Percentiles rank a stretch among this genome's conserved stretches.
phyloP scores from a whole-genome alignment of 345 rosid species.

The Salix koriyanagi region DNA sequence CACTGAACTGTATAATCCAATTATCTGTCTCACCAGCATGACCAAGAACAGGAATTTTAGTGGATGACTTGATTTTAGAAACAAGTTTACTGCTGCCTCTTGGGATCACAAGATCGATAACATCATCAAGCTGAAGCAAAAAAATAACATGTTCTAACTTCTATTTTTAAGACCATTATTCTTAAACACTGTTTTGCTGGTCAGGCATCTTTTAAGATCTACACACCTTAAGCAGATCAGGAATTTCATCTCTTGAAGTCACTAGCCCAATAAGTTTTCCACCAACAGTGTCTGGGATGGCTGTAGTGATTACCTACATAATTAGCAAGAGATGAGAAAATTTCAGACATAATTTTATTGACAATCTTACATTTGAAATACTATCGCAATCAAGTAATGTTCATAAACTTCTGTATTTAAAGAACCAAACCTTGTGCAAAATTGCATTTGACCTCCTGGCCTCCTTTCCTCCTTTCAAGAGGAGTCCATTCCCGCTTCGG shows the following conservation, averaged over 20 bases:
- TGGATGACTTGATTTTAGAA: conserved; percentile 78
- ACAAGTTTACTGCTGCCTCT: conserved; percentile 98
- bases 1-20: conserved; percentile 7
- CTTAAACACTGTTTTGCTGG: background rate
- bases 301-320: conserved; percentile 78
- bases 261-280: conserved; percentile 83
- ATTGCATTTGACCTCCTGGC: conserved; percentile 88
- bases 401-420: background rate
- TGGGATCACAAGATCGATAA: conserved; percentile 96
- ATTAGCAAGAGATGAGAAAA: conserved; percentile 13
- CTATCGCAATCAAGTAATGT: background rate
- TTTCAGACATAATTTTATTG: conserved; percentile 4
- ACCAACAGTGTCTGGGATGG: conserved; percentile 77
- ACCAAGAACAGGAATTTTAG: conserved; percentile 95
- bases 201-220: conserved; percentile 8
- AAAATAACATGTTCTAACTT: conserved; percentile 18
- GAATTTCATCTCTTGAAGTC: conserved; percentile 93
- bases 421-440: conserved; percentile 68
- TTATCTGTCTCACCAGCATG: conserved; percentile 71
- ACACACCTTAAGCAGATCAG: conserved; percentile 84
- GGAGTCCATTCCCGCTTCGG: conserved; percentile 93
- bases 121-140: conserved; percentile 84
- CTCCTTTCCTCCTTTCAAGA: conserved; percentile 97
- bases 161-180: background rate
- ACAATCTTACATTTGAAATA: background rate